These are phyloP conservation scores for Ceratocystis lukuohia DNA, from an alignment of 2,329 filamentous ascomycete species.

Conservation along the genomic window DNA sequence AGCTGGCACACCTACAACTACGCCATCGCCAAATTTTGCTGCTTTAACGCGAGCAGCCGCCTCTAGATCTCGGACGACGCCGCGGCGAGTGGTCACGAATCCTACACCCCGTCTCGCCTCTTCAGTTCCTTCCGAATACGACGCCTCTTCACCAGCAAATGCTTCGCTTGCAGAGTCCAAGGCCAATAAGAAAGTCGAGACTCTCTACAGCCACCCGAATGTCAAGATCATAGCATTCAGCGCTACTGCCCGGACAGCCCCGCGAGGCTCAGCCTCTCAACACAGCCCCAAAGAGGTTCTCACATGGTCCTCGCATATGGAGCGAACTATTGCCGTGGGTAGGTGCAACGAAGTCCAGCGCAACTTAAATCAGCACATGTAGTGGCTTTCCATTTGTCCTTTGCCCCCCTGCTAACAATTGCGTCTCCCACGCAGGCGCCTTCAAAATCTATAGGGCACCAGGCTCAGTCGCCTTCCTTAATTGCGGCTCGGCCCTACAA, in stretches of 20 bases:
- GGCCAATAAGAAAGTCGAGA: constrained; percentile 38
- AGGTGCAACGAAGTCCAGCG: constrained; percentile 24
- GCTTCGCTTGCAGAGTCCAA: constrained; percentile 13
- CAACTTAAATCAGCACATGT: background rate
- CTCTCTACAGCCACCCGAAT: constrained; percentile 59
- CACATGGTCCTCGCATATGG: constrained; percentile 60
- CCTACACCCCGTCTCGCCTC: constrained; percentile 13
- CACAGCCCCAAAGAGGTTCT: constrained; percentile 44
- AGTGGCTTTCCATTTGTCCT: background rate
- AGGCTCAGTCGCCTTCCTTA: constrained; percentile 75
- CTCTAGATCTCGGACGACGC: constrained; percentile 12
- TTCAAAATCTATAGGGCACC: constrained; percentile 77
- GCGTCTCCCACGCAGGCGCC: constrained; percentile 37
- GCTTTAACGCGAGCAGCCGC: constrained; percentile 15
- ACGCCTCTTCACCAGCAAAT: constrained; percentile 12
- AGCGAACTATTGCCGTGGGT: constrained; percentile 71
- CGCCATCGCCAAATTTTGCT: constrained; percentile 12
- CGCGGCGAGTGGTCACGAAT: constrained; percentile 17
- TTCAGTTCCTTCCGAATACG: constrained; percentile 10
- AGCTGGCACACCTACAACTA: constrained; percentile 10
- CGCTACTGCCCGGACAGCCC: constrained; percentile 26
- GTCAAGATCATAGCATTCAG: constrained; percentile 53
- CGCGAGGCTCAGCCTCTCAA: constrained; percentile 25
- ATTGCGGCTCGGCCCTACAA: constrained; percentile 69
- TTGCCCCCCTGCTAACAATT: background rate